A percentile compares a stretch with the other conserved stretches of the same genome.
phyloP scores from a whole-genome alignment of 2,329 filamentous ascomycete genomes.

The Orbilia quercus region DNA sequence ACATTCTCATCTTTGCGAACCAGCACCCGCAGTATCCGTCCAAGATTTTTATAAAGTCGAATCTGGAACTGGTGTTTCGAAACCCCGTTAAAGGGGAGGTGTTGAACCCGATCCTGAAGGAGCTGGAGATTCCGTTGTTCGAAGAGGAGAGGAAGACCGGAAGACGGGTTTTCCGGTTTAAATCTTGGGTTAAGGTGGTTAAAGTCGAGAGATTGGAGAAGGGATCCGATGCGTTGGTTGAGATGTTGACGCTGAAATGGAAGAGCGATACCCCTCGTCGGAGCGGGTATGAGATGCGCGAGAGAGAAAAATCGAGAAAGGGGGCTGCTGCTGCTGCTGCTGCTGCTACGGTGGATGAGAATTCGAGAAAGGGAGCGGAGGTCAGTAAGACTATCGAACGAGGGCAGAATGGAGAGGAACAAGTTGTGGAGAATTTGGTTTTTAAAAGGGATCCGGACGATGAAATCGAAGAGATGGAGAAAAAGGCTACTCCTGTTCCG shows the following conservation, averaged over 20 bases:
- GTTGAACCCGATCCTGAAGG: constrained; percentile 30
- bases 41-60: constrained; percentile 59
- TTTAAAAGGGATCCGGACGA: constrained; percentile 36
- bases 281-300: constrained; percentile 30
- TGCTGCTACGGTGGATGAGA: no score
- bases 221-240: constrained; percentile 29
- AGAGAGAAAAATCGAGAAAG: constrained; percentile 40
- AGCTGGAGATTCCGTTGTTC: constrained; percentile 41
- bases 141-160: constrained; percentile 34
- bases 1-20: constrained; percentile 58
- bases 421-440: constrained; percentile 20
- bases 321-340: background rate
- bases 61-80: constrained; percentile 57
- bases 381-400: constrained; percentile 20
- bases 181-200: constrained; percentile 40
- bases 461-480: constrained; percentile 22
- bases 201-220: constrained; percentile 42
- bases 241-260: constrained; percentile 53
- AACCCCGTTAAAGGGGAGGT: constrained; percentile 16
- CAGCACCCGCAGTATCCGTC: constrained; percentile 58
- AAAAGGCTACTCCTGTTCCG: background rate
- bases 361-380: no score
- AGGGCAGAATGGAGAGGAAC: constrained; percentile 25
- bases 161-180: constrained; percentile 36
- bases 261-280: constrained; percentile 45